Evolutionary conservation across 352 stramenopile species (phyloP).

Genomic region (Pythium vanterpoolii): DNA sequence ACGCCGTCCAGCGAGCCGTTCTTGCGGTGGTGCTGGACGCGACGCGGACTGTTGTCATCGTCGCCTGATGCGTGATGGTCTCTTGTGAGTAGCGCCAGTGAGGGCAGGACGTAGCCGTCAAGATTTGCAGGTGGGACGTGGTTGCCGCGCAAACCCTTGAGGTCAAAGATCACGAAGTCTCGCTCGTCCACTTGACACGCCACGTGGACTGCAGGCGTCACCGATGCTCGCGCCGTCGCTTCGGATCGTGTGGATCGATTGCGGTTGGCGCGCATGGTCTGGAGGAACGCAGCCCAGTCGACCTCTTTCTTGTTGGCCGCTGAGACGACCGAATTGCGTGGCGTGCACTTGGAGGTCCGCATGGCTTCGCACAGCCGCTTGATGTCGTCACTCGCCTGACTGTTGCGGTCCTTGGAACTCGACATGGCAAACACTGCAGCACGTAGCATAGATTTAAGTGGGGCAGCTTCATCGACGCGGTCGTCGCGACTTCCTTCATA

Average conservation of each 20-base stretch:
- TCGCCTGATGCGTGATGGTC: background rate
- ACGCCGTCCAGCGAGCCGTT: conserved; percentile 11
- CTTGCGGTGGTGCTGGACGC: background rate
- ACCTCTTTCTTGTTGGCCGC: background rate
- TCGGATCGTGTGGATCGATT: background rate
- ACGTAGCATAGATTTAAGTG: conserved; percentile 53
- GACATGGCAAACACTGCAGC: conserved; percentile 70
- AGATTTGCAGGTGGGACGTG: conserved; percentile 34
- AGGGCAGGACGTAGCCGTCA: conserved; percentile 43
- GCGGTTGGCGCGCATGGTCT: conserved; percentile 21
- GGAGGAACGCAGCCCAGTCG: conserved; percentile 26
- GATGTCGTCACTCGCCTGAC: conserved; percentile 36
- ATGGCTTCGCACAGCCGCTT: conserved; percentile 38
- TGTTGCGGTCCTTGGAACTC: conserved; percentile 44
- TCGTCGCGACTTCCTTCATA: background rate
- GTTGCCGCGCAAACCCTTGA: conserved; percentile 25
- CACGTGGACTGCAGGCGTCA: conserved; percentile 31
- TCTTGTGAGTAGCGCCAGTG: conserved; percentile 20
- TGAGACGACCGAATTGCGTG: conserved; percentile 12
- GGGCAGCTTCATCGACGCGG: conserved; percentile 22
- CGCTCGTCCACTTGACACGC: conserved; percentile 38
- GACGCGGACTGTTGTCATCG: background rate
- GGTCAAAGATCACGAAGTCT: conserved; percentile 31
- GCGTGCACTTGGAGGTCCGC: conserved; percentile 9
- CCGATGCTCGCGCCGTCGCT: background rate